Base-by-base conservation (phyloP, 306 rosid species). In the Prinsepia uniflora region DNA sequence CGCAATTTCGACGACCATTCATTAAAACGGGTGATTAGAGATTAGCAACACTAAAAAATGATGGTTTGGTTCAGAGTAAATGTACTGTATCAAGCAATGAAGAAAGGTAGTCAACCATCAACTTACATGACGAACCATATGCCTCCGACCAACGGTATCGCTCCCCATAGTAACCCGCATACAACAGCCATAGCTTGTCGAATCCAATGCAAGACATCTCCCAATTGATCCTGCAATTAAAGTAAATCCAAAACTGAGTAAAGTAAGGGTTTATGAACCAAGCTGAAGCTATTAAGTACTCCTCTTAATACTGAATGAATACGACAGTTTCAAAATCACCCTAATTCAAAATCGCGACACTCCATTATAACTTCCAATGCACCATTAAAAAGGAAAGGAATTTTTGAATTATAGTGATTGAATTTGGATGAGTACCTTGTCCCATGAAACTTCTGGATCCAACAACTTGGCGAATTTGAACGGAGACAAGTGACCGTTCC, bases 391-490 rank as follows among this genome's bases (percentile, higher is more conserved):
- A 13, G 58, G 20, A 53, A 53, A 10, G 24, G 0, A 53, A 53
- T 12, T 46, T 12, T 52, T 19, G 44, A 74, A 24, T 42, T 40
- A 22, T 39, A 22, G 61, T 22, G 61, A 56, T 56, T 15, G 24
- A 58, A 55, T 6, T 1, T 10, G 13, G 9, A 13, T 12, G 22
- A 71, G 81, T 79, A 95, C 99, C 99, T 95, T 95, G 78, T 95
- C 99, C 99, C 99, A 91, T 0, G 99, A 91, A 77, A 97, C 96
- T 78, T 95, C 99, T 11, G 99, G 97, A 85, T 91, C 97, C 72
- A 95, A 81, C 80, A 95, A 78, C 84, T 89, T 91, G 60, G 97
- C 90, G 77, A 91, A 84, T 83, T 83, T 95, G 83, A 90, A 91
- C 66, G 96, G 92, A 48, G 99, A 85, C 65, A 84, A 85, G 82